Evolutionary conservation across 495 filamentous ascomycete species (phyloP), one percentile per base, ranked within the genome.

Genomic region (Daldinia grandis): DNA sequence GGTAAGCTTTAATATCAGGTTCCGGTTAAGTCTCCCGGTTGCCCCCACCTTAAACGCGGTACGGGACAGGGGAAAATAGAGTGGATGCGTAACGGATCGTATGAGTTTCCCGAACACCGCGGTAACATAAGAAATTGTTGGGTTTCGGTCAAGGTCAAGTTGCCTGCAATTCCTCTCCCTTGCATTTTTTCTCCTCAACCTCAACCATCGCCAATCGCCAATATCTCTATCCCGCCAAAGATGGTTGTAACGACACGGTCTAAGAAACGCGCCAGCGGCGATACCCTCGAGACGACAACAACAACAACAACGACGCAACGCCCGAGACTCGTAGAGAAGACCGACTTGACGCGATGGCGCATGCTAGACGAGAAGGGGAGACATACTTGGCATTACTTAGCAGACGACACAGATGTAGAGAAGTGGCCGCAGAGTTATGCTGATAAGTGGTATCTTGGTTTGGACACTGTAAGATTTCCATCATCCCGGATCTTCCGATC

Each of bases 301-400:
- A 62, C 73, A 56, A 44, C 68, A 38, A 68, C 14, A 4, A n/a
- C 6, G n/a, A 31, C 78, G 19, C 81, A 82, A 49, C 76, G 72
- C 7, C 76, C 79, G 4, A 79, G 62, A 38, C 74, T 86, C 54
- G 78, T 78, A 50, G 78, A 82, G 10, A 76, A 72, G 66, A 98
- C 95, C 12, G 94, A 99, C 75, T 87, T 87, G 63, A 80, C 87
- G 0, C 84, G 93, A 76, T 99, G 95, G 95, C 85, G 95, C 63
- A 82, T 98, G 77, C 83, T 88, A 38, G 90, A 95, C 72, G 93
- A 97, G 35, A 82, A 87, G 19, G 93, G 95, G 53, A 85, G 92
- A 60, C 93, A 97, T 68, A 97, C 93, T 24, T 99, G 95, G 95
- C 89, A 93, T 57, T 98, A 98, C 75, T 86, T 99, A 5, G 86